Conservation (phyloP, 257 asterid genomes). For the Solanum bukasovii region DNA sequence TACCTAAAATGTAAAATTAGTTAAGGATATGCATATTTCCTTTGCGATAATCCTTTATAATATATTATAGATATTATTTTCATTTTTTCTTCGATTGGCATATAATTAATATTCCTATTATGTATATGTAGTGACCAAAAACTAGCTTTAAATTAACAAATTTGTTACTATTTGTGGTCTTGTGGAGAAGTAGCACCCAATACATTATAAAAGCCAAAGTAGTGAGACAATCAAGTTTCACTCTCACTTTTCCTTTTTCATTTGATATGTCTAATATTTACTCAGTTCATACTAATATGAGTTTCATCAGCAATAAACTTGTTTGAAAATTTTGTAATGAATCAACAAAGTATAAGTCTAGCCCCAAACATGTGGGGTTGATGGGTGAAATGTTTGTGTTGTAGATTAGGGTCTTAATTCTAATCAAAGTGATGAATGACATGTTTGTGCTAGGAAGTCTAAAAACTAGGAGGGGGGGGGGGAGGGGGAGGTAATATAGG, state of each 20-base stretch:
- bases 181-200: neutral
- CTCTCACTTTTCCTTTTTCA: neutral
- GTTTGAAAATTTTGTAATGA: no score
- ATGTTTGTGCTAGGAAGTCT: no score
- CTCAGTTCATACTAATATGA: conserved; percentile 17
- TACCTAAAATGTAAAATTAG: no score
- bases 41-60: neutral
- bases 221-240: neutral
- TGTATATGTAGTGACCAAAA: neutral
- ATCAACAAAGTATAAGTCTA: no score
- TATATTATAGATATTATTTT: neutral
- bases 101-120: neutral
- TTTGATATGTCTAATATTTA: neutral
- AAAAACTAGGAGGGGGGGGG: no score
- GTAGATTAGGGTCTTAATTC: neutral
- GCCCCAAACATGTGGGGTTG: neutral
- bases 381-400: neutral
- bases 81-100: neutral
- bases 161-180: neutral
- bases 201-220: neutral
- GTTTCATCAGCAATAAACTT: neutral
- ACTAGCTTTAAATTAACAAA: neutral
- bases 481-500: no score
- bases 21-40: no score
- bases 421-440: no score